Conservation (phyloP, 148 eudicot species). For the Fagopyrum homotropicum region DNA sequence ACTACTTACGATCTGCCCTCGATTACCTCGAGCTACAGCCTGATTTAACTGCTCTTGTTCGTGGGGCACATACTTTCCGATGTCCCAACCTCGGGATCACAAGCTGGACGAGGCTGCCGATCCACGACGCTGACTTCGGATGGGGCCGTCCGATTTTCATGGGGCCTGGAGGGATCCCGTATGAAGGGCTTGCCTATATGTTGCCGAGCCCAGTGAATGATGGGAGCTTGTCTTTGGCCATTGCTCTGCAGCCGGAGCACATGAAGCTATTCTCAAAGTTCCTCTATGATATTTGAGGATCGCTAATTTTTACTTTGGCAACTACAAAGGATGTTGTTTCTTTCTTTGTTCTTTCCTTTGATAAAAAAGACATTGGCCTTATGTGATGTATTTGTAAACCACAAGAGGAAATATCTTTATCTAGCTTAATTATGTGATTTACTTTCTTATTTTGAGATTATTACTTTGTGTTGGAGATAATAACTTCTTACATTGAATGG, state of each 20-base stretch:
- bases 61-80: slow-evolving; percentile 19
- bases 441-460: neutral
- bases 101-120: slow-evolving; percentile 22
- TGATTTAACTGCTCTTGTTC: slow-evolving; percentile 16
- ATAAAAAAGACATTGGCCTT: neutral
- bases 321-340: neutral
- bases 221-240: slow-evolving; percentile 20
- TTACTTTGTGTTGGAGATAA: neutral
- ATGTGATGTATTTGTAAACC: slow-evolving; percentile 6
- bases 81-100: slow-evolving; percentile 24
- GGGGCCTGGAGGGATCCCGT: slow-evolving; percentile 27
- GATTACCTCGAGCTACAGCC: slow-evolving; percentile 26
- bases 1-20: slow-evolving; percentile 24
- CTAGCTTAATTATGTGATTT: slow-evolving; percentile 1
- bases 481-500: no score
- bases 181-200: slow-evolving; percentile 22
- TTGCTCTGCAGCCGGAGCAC: slow-evolving; percentile 21
- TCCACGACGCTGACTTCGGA: slow-evolving; percentile 26
- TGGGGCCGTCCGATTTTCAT: slow-evolving; percentile 26
- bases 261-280: slow-evolving; percentile 20
- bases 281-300: slow-evolving; percentile 21
- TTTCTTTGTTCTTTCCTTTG: neutral
- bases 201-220: slow-evolving; percentile 18
- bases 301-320: neutral
- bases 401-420: neutral